Conservation (phyloP, 495 filamentous ascomycete species). For the Penicillium robsamsonii region DNA sequence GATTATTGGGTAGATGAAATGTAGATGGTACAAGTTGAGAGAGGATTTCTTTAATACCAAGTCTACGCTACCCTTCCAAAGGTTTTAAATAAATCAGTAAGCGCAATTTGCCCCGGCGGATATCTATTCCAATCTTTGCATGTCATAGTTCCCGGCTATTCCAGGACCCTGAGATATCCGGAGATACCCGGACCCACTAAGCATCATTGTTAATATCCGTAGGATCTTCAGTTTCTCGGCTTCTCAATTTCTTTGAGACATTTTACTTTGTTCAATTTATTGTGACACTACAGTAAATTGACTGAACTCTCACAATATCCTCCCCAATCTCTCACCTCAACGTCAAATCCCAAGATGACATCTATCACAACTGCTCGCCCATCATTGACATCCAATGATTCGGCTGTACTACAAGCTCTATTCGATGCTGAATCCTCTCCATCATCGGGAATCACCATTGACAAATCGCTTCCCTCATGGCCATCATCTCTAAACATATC, state of each 20-base stretch:
- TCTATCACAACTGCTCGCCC: slow-evolving; percentile 45
- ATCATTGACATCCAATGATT: slow-evolving; percentile 65
- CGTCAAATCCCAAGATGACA: slow-evolving; percentile 18
- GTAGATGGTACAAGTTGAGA: slow-evolving; percentile 1
- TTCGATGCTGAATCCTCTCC: slow-evolving; percentile 76
- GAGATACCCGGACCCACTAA: slow-evolving; percentile 21
- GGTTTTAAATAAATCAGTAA: slow-evolving; percentile 13
- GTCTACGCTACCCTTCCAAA: not conserved
- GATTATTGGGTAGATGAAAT: not conserved
- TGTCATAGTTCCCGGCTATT: slow-evolving; percentile 4
- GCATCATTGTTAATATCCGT: slow-evolving; percentile 8
- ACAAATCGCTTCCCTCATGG: slow-evolving; percentile 57
- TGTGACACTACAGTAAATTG: not conserved
- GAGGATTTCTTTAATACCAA: slow-evolving; percentile 5
- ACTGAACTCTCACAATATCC: not conserved
- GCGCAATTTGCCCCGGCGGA: slow-evolving; percentile 11
- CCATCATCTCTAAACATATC: slow-evolving; percentile 41
- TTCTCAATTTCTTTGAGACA: not conserved
- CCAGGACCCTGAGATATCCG: slow-evolving; percentile 21
- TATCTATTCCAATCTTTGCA: slow-evolving; percentile 7
- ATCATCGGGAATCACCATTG: slow-evolving; percentile 50
- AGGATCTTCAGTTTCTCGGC: not conserved
- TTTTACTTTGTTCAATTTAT: not conserved
- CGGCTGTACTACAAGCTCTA: slow-evolving; percentile 70
- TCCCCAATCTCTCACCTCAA: not conserved